A percentile compares a stretch with the other conserved stretches of the same genome.
These are phyloP conservation scores for Clausena lansium DNA, from an alignment of 345 rosid genomes.

Conservation along the genomic window DNA sequence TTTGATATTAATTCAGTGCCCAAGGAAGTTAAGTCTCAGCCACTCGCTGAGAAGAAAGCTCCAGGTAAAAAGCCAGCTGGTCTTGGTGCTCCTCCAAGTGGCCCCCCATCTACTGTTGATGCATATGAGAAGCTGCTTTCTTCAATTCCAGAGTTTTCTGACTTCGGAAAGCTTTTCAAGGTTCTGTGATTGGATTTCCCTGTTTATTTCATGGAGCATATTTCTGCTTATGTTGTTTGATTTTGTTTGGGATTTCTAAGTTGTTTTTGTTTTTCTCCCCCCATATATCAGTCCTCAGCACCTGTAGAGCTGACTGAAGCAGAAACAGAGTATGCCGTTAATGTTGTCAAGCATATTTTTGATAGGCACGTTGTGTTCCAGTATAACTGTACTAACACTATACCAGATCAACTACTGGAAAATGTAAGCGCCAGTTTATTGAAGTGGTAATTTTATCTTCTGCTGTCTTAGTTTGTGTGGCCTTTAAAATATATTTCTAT, in stretches of 20 bases:
- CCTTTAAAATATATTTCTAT: conserved; percentile 18
- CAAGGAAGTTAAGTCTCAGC: conserved; percentile 79
- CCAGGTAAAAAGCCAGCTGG: conserved; percentile 87
- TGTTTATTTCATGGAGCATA: conserved; percentile 6
- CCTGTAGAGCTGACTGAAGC: conserved; percentile 97
- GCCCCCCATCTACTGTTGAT: conserved; percentile 69
- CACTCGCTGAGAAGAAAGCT: conserved; percentile 91
- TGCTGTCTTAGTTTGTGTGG: not conserved
- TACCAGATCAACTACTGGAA: conserved; percentile 92
- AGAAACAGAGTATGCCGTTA: conserved; percentile 94
- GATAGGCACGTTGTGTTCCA: conserved; percentile 89
- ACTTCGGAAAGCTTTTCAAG: conserved; percentile 92
- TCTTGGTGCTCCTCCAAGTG: conserved; percentile 68
- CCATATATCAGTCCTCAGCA: conserved; percentile 60
- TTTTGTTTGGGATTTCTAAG: conserved; percentile 15
- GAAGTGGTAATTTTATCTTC: conserved; percentile 4
- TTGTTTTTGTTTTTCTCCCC: conserved; percentile 2
- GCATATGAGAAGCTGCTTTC: conserved; percentile 83
- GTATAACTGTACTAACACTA: conserved; percentile 95
- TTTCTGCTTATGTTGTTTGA: conserved; percentile 1
- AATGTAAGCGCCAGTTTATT: conserved; percentile 48
- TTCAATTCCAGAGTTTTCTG: conserved; percentile 73
- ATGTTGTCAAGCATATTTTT: conserved; percentile 88
- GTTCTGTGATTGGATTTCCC: conserved; percentile 30
- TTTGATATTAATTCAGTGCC: conserved; percentile 87